Base-by-base conservation (phyloP, 2,329 filamentous ascomycete species). In the Aspergillus quadricinctus region DNA sequence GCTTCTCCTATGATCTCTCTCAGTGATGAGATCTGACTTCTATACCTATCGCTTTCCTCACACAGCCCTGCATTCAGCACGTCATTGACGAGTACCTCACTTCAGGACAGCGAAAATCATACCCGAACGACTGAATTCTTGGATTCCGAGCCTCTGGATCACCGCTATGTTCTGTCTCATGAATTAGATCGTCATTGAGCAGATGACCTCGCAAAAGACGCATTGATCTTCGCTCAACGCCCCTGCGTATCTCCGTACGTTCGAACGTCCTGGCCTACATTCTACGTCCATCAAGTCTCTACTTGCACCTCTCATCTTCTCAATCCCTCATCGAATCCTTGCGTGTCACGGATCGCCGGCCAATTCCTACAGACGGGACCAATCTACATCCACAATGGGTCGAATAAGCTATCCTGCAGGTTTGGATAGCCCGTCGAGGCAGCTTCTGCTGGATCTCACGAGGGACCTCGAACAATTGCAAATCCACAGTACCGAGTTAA, bases 401-500 rank as follows among this genome's bases (percentile, higher is more conserved):
- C 57, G 61, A 19, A 57, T 62, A 23, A 64, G 64, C 48, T 67
- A 70, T 48, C 63, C 67, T 10, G 61, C 70, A 1, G 62, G 64
- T 6, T 48, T 72, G 52, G 75, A 76, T 60, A 75, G 72, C 49
- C 74, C 73, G 2, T 76, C 74, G 4, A 68, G 67, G 29, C 74
- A 77, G 60, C 69, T 76, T 2, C 66, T 77, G 19, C 62, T 68
- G 7, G 76, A 78, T 29, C 67, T 79, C 1, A 66, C 72, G 11
- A 66, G 64, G 19, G 74, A 77, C 19, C 67, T 79, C 10, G 71
- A 77, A 54, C 68, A 75, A 49, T 69, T 77, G 17, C 70, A 69
- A 19, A 54, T 78, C 27, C 75, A 77, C 57, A 74, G 75, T 51
- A 60, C 62, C 11, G 76, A 79, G 48, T 62, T 77, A n/a, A 76